Conservation (phyloP, 208 protist species). For the Trypanosoma congolense region DNA sequence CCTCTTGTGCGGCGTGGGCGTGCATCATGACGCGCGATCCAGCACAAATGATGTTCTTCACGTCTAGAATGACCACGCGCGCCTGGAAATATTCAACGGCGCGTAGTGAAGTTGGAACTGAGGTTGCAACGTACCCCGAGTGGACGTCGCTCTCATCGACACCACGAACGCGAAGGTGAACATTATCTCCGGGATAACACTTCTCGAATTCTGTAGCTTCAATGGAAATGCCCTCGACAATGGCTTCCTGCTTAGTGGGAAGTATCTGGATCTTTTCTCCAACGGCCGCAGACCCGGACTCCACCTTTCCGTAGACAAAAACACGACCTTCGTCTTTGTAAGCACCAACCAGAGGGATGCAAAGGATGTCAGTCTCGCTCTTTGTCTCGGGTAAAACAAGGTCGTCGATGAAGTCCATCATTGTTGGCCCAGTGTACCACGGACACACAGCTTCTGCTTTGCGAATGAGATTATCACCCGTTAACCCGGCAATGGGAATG, state of each 20-base stretch:
- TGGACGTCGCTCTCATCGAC: slow-evolving; percentile 87
- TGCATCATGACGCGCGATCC: slow-evolving; percentile 93
- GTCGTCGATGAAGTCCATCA: slow-evolving; percentile 90
- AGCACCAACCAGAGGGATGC: slow-evolving; percentile 92
- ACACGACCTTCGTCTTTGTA: slow-evolving; percentile 95
- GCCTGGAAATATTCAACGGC: slow-evolving; percentile 92
- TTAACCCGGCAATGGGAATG: slow-evolving; percentile 95
- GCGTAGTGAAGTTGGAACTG: slow-evolving; percentile 70
- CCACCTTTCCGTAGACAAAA: slow-evolving; percentile 93
- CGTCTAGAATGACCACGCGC: slow-evolving; percentile 92
- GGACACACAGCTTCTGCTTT: slow-evolving; percentile 61
- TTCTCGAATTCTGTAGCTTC: slow-evolving; percentile 89
- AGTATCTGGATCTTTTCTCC: slow-evolving; percentile 89
- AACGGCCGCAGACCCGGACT: slow-evolving; percentile 87
- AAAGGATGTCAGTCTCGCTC: slow-evolving; percentile 80
- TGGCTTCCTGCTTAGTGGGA: slow-evolving; percentile 59
- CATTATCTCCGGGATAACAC: slow-evolving; percentile 90
- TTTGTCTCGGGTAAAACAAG: slow-evolving; percentile 77
- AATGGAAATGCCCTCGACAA: slow-evolving; percentile 86
- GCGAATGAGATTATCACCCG: slow-evolving; percentile 92
- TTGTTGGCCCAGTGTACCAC: slow-evolving; percentile 89
- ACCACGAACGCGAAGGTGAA: slow-evolving; percentile 87
- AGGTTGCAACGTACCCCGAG: slow-evolving; percentile 88
- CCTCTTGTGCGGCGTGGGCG: slow-evolving; percentile 92
- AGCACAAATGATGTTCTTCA: slow-evolving; percentile 93